Evolutionary conservation across 352 stramenopile species (phyloP).

Genomic region (Elongisporangium anandrum): DNA sequence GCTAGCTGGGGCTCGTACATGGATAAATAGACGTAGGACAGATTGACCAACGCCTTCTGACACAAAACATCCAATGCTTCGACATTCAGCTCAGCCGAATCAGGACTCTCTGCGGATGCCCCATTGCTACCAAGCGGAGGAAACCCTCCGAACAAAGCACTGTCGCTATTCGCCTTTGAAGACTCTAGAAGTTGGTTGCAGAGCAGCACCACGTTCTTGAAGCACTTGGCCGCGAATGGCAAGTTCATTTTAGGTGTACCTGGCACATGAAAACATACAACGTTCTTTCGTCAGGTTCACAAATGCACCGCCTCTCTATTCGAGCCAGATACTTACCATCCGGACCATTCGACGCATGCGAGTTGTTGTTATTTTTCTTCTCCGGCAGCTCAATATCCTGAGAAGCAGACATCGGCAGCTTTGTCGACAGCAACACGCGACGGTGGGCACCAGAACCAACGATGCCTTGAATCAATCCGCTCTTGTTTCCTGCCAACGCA

Average conservation of each 20-base stretch:
- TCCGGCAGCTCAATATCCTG: constrained; percentile 66
- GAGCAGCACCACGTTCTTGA: constrained; percentile 83
- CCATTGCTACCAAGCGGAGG: constrained; percentile 5
- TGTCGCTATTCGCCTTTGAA: constrained; percentile 24
- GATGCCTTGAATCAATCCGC: constrained; percentile 72
- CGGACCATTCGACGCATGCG: constrained; percentile 19
- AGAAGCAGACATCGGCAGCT: constrained; percentile 46
- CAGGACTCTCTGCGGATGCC: constrained; percentile 12
- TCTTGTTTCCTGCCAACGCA: constrained; percentile 68
- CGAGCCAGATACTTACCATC: constrained; percentile 14
- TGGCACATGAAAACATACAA: constrained; percentile 9
- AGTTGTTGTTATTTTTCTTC: constrained; percentile 38
- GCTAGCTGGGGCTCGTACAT: constrained; percentile 90
- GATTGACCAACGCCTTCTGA: constrained; percentile 84
- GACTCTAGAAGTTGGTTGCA: constrained; percentile 72
- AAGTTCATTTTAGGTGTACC: constrained; percentile 77
- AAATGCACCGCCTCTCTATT: neutral
- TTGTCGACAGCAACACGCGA: constrained; percentile 76
- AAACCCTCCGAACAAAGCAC: constrained; percentile 3
- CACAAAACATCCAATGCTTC: constrained; percentile 64
- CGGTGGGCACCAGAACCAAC: constrained; percentile 76
- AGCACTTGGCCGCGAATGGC: constrained; percentile 83
- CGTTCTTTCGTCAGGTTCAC: neutral
- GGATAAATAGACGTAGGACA: constrained; percentile 89
- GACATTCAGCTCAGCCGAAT: constrained; percentile 30